phyloP scores from a whole-genome alignment of 164 flowering plant species.

The Nymphaea thermarum region DNA sequence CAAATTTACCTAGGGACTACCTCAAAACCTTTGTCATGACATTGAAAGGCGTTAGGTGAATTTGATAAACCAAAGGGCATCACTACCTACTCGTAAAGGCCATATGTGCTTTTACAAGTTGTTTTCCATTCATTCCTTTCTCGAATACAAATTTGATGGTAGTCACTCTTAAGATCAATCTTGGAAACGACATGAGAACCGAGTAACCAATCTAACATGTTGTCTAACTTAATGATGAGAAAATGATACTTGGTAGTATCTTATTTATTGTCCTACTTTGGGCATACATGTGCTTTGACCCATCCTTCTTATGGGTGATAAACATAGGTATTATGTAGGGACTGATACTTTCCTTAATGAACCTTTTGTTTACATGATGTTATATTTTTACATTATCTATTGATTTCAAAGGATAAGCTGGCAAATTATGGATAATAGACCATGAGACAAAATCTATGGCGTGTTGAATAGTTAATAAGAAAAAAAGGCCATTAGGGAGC shows the following conservation, averaged over 20 bases:
- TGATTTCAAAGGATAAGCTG: not conserved
- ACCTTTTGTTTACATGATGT: not conserved
- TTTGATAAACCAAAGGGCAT: conserved; percentile 3
- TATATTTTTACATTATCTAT: not conserved
- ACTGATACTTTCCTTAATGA: not conserved
- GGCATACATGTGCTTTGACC: too few species aligned
- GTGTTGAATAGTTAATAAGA: not conserved
- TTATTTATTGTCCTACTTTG: too few species aligned
- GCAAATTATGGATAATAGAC: not conserved
- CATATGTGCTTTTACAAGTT: not conserved
- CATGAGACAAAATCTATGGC: not conserved
- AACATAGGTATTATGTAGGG: too few species aligned
- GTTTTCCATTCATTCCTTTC: too few species aligned
- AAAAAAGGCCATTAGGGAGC: not conserved
- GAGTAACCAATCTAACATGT: not conserved
- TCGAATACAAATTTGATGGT: not conserved
- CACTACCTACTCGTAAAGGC: not conserved
- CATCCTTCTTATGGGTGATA: too few species aligned
- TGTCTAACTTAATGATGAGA: not conserved
- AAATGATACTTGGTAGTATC: not conserved
- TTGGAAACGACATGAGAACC: not conserved
- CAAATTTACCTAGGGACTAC: not conserved
- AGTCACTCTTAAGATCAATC: not conserved
- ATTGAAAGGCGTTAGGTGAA: not conserved
- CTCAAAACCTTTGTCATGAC: not conserved